Evolutionary conservation across 352 stramenopile species (phyloP).

Genomic region (Globisporangium emineosum): DNA sequence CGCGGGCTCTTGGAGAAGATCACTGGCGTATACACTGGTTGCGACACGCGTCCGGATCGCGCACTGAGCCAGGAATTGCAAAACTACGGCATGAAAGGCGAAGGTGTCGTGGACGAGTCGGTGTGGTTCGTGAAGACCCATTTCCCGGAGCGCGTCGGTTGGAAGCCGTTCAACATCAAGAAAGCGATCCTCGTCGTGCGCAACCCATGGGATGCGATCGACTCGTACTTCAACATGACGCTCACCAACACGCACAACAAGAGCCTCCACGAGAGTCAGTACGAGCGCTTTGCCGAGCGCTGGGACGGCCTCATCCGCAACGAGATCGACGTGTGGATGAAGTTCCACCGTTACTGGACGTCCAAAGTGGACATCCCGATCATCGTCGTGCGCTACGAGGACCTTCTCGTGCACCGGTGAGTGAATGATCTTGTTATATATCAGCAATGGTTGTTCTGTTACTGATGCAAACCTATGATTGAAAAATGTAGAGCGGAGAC

Average conservation of each 20-base stretch:
- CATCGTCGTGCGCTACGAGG: conserved; percentile 92
- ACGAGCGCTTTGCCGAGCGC: conserved; percentile 81
- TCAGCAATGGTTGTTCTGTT: background rate
- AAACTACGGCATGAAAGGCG: conserved; percentile 88
- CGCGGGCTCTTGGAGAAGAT: conserved; percentile 93
- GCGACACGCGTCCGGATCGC: conserved; percentile 94
- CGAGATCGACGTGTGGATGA: conserved; percentile 90
- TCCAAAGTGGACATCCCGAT: conserved; percentile 86
- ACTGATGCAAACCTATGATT: background rate
- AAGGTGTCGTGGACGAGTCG: conserved; percentile 92
- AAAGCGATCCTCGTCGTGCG: conserved; percentile 89
- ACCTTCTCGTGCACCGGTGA: conserved; percentile 76
- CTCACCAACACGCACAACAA: conserved; percentile 93
- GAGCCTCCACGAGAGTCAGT: conserved; percentile 85
- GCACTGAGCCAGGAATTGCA: conserved; percentile 89
- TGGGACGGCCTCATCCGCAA: conserved; percentile 90
- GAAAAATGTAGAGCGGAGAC: conserved; percentile 46
- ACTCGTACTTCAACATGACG: conserved; percentile 99
- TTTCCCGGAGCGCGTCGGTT: conserved; percentile 96
- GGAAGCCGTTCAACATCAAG: conserved; percentile 67
- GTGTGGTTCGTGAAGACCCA: conserved; percentile 99
- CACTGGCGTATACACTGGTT: conserved; percentile 95
- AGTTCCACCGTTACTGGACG: conserved; percentile 91
- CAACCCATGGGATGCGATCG: conserved; percentile 98
- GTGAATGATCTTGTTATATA: conserved; percentile 6